Evolutionary conservation across 768 basidiomycete species (phyloP), one percentile per base, ranked within the genome.

Genomic region (Pleurotus platypus): DNA sequence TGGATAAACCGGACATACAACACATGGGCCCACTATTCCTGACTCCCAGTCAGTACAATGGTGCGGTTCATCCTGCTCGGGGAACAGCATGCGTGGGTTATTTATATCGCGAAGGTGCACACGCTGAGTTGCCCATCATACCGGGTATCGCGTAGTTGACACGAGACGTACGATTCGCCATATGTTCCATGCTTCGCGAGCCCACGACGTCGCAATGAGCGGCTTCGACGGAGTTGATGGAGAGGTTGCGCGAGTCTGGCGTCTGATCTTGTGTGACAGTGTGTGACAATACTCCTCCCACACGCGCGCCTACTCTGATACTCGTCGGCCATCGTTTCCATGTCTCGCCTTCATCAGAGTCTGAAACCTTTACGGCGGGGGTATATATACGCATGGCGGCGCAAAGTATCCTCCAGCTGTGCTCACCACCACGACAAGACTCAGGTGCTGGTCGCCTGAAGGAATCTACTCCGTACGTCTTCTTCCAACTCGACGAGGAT

Each of bases 401-500:
- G 15, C 16, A 40, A 7, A 4, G 27, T n/a, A n/a, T 20, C 24
- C 51, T 20, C 15, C 51, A 54, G 51, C 51, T 39, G 51, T 54
- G 51, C 51, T 54, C 51, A 54, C 51, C 49, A 20, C 42, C 51
- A 11, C 38, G 16, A 16, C 39, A 22, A 54, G n/a, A n/a, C 51
- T 26, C 39, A 54, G 51, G 51, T 54, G 51, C 51, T 54, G 51
- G 51, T 18, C 51, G 38, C 51, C 51, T 50, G 49, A 50, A 15
- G 30, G 18, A 18, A 9, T 15, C 22, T 13, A 26, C 16, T 48
- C n/a, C 46, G 43, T 45, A 45, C n/a, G 43, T 45, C 6, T 11
- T 45, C 43, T 26, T 50, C 38, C 15, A 20, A 7, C 7, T 16
- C 27, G 5, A 27, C 11, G 15, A n/a, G 27, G 4, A 24, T 24